Conservation (phyloP, 495 filamentous ascomycete species). For the Aspergillus coremiiformis region DNA sequence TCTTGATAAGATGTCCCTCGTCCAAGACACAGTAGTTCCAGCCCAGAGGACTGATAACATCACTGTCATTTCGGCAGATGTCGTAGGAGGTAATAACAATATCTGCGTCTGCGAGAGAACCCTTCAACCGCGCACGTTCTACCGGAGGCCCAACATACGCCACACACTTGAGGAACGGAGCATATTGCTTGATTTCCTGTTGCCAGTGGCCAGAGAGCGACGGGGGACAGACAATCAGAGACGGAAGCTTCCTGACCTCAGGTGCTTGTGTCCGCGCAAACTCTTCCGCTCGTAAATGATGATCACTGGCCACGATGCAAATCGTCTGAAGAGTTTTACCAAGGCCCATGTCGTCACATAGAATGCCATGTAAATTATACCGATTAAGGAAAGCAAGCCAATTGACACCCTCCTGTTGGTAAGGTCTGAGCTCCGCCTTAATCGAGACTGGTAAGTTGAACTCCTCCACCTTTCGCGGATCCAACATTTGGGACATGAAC, state of each 20-base stretch:
- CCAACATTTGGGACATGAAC: constrained; percentile 94
- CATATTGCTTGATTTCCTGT: constrained; percentile 90
- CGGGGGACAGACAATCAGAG: constrained; percentile 90
- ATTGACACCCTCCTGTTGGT: constrained; percentile 98
- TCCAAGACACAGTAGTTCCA: constrained; percentile 99
- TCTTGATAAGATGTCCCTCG: constrained; percentile 97
- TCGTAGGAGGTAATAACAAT: constrained; percentile 97
- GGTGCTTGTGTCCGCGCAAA: constrained; percentile 67
- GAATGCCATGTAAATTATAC: constrained; percentile 94
- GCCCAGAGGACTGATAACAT: constrained; percentile 69
- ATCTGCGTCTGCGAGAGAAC: constrained; percentile 65
- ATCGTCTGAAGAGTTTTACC: constrained; percentile 96
- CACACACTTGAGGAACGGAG: constrained; percentile 82
- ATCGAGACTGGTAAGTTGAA: constrained; percentile 93
- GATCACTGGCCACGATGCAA: constrained; percentile 95
- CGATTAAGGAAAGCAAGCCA: constrained; percentile 98
- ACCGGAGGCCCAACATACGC: constrained; percentile 84
- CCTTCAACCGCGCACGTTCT: constrained; percentile 63
- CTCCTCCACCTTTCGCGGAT: constrained; percentile 88
- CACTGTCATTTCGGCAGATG: constrained; percentile 88
- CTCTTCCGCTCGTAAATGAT: constrained; percentile 86
- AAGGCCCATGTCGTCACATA: constrained; percentile 98
- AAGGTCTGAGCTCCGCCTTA: constrained; percentile 89
- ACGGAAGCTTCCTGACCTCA: constrained; percentile 75
- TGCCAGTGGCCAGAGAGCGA: constrained; percentile 99